Evolutionary conservation across 2,329 filamentous ascomycete genomes (phyloP), one percentile per base, ranked within the genome.

Genomic region (Aspergillus quadricinctus): DNA sequence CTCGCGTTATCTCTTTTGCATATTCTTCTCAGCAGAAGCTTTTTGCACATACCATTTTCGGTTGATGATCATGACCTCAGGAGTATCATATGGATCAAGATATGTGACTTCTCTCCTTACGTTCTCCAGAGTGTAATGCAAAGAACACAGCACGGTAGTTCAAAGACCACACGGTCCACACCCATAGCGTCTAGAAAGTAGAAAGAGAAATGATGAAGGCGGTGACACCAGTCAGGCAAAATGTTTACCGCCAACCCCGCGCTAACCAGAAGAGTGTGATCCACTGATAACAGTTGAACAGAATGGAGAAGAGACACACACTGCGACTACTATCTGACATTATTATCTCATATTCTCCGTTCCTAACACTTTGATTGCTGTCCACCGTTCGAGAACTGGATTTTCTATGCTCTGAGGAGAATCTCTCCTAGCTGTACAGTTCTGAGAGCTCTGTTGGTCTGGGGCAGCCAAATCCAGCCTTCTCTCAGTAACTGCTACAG

Each of bases 161-260:
- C 29, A 31, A 11, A 31, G 11, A 35, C 7, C 3, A 11, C 31
- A 35, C 4, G 14, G 21, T 9, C 40, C 8, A 43, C n/a, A 10
- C n/a, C 7, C 40, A 43, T 10, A 4, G 2, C 40, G n/a, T 9
- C 4, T 21, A 43, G 17, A 43, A n/a, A 19, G 40, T n/a, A n/a
- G n/a, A n/a, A n/a, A n/a, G n/a, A 46, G 43, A 46, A 46, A 14
- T 23, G 14, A 48, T 11, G 17, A 56, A 62, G 57, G 64, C 64
- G 64, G 64, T 66, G 55, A 58, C 9, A n/a, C n/a, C 56, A 17
- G 10, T 8, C 6, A 21, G 2, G 46, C 11, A 37, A 46, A 50
- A 48, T n/a, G 43, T 48, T 61, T 57, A 67, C 65, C 65, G 65
- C 65, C 57, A 58, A 61, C 65, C 65, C 65, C 64, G 65, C 65